A percentile compares a stretch with the other conserved stretches of the same genome.
Evolutionary conservation across 2,329 filamentous ascomycete species (phyloP).

Genomic region (Ceratocystiopsis brevicomis): DNA sequence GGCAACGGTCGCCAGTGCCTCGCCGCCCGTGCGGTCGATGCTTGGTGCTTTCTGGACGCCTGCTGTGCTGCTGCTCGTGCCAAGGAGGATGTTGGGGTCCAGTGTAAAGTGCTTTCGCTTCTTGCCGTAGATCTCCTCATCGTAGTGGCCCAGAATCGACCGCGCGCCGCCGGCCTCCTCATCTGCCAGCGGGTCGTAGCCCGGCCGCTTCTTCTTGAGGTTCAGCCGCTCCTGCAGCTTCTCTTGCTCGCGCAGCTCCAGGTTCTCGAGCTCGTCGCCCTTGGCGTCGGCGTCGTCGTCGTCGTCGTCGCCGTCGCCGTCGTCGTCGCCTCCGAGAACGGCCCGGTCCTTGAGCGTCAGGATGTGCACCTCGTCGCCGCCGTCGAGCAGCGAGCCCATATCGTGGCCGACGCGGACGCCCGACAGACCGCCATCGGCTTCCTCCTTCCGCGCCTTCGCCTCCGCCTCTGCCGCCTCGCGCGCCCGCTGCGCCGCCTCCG

Average conservation of each 20-base stretch:
- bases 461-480: constrained; percentile 39
- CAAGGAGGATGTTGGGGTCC: constrained; percentile 53
- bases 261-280: constrained; percentile 75
- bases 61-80: constrained; percentile 36
- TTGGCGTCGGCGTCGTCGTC: constrained; percentile 49
- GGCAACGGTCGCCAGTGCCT: neutral
- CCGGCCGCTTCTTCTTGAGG: constrained; percentile 73
- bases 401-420: constrained; percentile 89
- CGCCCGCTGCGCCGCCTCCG: constrained; percentile 55
- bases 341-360: constrained; percentile 87
- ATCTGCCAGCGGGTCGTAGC: constrained; percentile 61
- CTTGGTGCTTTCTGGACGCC: no score
- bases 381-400: constrained; percentile 59
- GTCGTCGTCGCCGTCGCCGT: constrained; percentile 11
- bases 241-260: constrained; percentile 53
- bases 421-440: constrained; percentile 59
- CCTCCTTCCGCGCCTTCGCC: constrained; percentile 47
- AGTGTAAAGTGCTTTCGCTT: constrained; percentile 77
- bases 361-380: constrained; percentile 53
- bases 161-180: constrained; percentile 34
- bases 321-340: constrained; percentile 35
- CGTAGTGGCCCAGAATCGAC: constrained; percentile 72
- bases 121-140: constrained; percentile 85
- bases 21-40: no score
- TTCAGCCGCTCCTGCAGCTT: constrained; percentile 58